Percentiles rank a stretch among this genome's conserved stretches.
These are phyloP conservation scores for Phaeosphaeriaceae sp. DNA, from an alignment of 2,329 filamentous ascomycete species.

Conservation along the genomic window DNA sequence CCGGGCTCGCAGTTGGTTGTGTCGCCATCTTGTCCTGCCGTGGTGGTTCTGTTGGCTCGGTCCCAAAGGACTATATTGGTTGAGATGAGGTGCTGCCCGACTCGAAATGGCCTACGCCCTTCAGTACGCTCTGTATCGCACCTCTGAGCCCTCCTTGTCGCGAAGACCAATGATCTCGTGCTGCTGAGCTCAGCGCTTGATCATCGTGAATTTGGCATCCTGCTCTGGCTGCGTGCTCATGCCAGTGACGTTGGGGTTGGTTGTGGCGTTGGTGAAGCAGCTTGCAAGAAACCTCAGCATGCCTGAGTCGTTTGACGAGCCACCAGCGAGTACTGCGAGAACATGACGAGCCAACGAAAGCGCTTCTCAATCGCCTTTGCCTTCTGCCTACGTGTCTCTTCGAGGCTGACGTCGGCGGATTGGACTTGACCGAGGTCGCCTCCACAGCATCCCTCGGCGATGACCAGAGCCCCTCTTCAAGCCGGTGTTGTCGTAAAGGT, in stretches of 20 bases:
- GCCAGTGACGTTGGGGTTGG: slow-evolving; percentile 64
- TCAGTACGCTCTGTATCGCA: no score
- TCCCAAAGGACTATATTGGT: no score
- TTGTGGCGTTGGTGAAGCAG: slow-evolving; percentile 37
- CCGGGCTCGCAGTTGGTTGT: slow-evolving; percentile 38
- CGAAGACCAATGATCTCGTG: slow-evolving; percentile 89
- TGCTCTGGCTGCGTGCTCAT: slow-evolving; percentile 45
- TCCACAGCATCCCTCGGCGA: slow-evolving; percentile 95
- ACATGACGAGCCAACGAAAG: slow-evolving; percentile 99
- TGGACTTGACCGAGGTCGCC: slow-evolving; percentile 94
- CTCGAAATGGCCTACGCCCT: no score
- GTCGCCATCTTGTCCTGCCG: slow-evolving; percentile 31
- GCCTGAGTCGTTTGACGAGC: slow-evolving; percentile 54
- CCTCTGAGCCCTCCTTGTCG: slow-evolving; percentile 97
- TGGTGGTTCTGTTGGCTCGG: not conserved
- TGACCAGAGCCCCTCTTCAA: slow-evolving; percentile 92
- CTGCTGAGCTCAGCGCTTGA: slow-evolving; percentile 90
- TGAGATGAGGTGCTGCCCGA: no score
- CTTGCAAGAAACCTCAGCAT: slow-evolving; percentile 55
- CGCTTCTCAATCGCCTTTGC: slow-evolving; percentile 94
- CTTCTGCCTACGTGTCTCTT: slow-evolving; percentile 86
- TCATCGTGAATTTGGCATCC: slow-evolving; percentile 93
- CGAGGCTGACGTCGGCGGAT: slow-evolving; percentile 85
- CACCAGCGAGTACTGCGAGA: slow-evolving; percentile 69
- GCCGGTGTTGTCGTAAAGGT: slow-evolving; percentile 94